Percentiles rank a stretch among this genome's conserved stretches.
Evolutionary conservation across 2,329 filamentous ascomycete genomes (phyloP).

Genomic region (Sclerotinia trifoliorum): DNA sequence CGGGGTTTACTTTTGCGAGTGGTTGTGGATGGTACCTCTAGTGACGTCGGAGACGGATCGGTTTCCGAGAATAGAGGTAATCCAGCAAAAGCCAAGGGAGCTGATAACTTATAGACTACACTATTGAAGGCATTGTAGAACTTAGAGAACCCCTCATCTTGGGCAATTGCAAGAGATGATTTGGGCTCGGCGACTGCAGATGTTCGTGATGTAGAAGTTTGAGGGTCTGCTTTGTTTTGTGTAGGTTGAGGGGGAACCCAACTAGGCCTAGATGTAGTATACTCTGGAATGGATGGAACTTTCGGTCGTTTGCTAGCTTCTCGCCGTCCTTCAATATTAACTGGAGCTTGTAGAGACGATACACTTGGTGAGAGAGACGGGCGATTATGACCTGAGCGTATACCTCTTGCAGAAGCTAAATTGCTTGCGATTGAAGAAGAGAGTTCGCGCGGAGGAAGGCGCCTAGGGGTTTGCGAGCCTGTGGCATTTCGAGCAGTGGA

Average conservation of each 20-base stretch:
- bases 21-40: slow-evolving; percentile 43
- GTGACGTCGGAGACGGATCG: slow-evolving; percentile 41
- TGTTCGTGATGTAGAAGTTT: slow-evolving; percentile 34
- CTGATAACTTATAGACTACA: slow-evolving; percentile 83
- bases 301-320: slow-evolving; percentile 50
- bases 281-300: slow-evolving; percentile 54
- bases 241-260: slow-evolving; percentile 49
- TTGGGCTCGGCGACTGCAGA: slow-evolving; percentile 38
- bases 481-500: slow-evolving; percentile 35
- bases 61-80: slow-evolving; percentile 67
- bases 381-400: slow-evolving; percentile 62
- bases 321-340: slow-evolving; percentile 61
- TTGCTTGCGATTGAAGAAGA: slow-evolving; percentile 86
- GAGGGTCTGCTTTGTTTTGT: slow-evolving; percentile 35
- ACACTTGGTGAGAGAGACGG: slow-evolving; percentile 70
- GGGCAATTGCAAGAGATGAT: slow-evolving; percentile 37
- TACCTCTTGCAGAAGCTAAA: slow-evolving; percentile 80
- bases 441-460: slow-evolving; percentile 61
- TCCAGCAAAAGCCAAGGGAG: slow-evolving; percentile 88
- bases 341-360: slow-evolving; percentile 70
- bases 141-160: slow-evolving; percentile 78
- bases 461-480: slow-evolving; percentile 35
- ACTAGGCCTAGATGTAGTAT: slow-evolving; percentile 47
- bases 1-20: slow-evolving; percentile 38
- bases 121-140: slow-evolving; percentile 93